Conservation (phyloP, 352 stramenopile species). For the Phytophthora lateralis region DNA sequence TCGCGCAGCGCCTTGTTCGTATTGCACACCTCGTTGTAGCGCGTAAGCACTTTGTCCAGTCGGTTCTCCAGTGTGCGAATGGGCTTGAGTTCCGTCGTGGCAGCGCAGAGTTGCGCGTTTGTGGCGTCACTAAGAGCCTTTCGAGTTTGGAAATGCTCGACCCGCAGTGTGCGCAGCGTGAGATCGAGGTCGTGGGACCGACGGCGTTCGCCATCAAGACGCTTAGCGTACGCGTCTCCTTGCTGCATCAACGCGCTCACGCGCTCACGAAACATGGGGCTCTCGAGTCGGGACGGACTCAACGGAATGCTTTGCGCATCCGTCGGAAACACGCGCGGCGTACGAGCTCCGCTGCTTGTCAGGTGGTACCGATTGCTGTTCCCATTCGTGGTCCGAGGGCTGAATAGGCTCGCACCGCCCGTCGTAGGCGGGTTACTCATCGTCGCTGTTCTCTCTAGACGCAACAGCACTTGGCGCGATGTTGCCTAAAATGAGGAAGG, state of each 20-base stretch:
- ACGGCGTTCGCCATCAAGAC: conserved; percentile 61
- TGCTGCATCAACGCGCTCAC: conserved; percentile 73
- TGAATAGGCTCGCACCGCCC: conserved; percentile 24
- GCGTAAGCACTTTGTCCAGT: conserved; percentile 83
- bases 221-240: conserved; percentile 75
- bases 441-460: neutral
- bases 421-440: conserved; percentile 26
- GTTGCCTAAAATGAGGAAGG: conserved; percentile 22
- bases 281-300: conserved; percentile 74
- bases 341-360: conserved; percentile 36
- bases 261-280: conserved; percentile 71
- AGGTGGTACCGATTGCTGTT: conserved; percentile 49
- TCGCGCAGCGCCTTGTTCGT: conserved; percentile 82
- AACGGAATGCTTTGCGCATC: conserved; percentile 60
- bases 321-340: conserved; percentile 59
- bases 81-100: conserved; percentile 61
- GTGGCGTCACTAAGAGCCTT: conserved; percentile 57
- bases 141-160: conserved; percentile 54
- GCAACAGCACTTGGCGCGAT: neutral
- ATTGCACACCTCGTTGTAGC: conserved; percentile 86
- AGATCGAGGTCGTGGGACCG: conserved; percentile 59
- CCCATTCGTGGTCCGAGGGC: conserved; percentile 26
- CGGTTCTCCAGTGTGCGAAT: conserved; percentile 83
- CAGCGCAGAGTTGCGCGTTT: conserved; percentile 51
- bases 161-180: conserved; percentile 23